phyloP scores from a whole-genome alignment of 2,329 filamentous ascomycete genomes.

The Pezicula carpinea region DNA sequence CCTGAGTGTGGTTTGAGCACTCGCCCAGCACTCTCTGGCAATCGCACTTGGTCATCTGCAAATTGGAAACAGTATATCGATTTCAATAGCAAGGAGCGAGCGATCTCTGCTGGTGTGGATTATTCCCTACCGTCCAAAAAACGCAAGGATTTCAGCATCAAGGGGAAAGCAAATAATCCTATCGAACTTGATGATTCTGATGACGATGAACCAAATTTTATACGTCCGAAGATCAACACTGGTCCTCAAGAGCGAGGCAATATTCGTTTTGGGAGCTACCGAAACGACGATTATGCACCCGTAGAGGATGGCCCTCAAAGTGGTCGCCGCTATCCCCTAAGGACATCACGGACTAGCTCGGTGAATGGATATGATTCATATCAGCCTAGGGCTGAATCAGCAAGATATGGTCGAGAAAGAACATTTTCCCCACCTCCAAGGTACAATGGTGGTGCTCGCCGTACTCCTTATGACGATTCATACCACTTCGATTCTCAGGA shows the following conservation, averaged over 20 bases:
- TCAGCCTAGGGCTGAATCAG: background rate
- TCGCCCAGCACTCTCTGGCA: conserved; percentile 22
- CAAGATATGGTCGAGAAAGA: conserved; percentile 6
- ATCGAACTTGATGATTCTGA: conserved; percentile 25
- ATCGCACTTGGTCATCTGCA: conserved; percentile 47
- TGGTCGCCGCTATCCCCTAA: background rate
- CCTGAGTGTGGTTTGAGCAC: conserved; percentile 43
- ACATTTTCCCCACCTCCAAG: conserved; percentile 7
- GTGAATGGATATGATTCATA: background rate
- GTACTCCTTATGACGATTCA: background rate
- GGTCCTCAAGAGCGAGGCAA: conserved; percentile 7
- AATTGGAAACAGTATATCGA: conserved; percentile 48
- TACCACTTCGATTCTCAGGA: background rate
- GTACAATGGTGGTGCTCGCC: background rate
- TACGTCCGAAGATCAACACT: conserved; percentile 21
- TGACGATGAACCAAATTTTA: conserved; percentile 21
- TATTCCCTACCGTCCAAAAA: conserved; percentile 17
- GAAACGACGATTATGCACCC: background rate
- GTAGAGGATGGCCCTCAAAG: background rate
- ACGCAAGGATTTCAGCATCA: conserved; percentile 23
- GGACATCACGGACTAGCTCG: background rate
- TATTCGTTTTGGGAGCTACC: conserved; percentile 13
- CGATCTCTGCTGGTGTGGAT: conserved; percentile 23
- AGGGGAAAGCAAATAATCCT: conserved; percentile 26
- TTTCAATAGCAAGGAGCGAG: conserved; percentile 30